Conservation (phyloP, 805 yeast species). For the Candida maesae region DNA sequence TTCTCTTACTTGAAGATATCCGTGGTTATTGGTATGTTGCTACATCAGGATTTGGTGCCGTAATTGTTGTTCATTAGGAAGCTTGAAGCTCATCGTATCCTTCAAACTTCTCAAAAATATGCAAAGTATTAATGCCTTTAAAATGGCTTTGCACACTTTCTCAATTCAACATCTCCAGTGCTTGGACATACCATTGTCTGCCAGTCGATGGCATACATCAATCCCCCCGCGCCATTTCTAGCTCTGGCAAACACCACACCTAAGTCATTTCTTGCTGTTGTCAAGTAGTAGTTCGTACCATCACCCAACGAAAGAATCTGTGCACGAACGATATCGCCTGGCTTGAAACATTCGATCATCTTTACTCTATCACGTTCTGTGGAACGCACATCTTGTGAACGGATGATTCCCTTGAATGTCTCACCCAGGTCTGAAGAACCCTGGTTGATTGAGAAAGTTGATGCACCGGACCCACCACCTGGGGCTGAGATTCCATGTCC, state of each 20-base stretch:
- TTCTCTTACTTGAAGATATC: too few species aligned
- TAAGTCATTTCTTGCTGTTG: constrained; percentile 85
- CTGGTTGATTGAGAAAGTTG: constrained; percentile 38
- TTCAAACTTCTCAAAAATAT: neutral
- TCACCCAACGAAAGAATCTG: constrained; percentile 83
- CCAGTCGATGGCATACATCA: constrained; percentile 93
- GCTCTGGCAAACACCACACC: constrained; percentile 91
- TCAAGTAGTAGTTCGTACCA: constrained; percentile 83
- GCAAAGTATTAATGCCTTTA: constrained; percentile 9
- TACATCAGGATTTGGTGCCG: neutral
- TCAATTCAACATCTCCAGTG: constrained; percentile 68
- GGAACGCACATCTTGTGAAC: constrained; percentile 85
- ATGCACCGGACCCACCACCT: constrained; percentile 56
- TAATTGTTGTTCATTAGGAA: neutral
- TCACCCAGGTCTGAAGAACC: constrained; percentile 77
- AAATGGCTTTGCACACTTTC: constrained; percentile 93
- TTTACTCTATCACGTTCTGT: constrained; percentile 88
- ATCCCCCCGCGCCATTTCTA: constrained; percentile 60
- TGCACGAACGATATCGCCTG: constrained; percentile 92
- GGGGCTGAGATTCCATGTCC: constrained; percentile 38
- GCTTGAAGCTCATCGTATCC: neutral
- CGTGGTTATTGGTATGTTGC: too few species aligned
- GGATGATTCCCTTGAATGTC: constrained; percentile 78
- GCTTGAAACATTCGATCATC: constrained; percentile 72
- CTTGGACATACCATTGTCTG: constrained; percentile 82